Evolutionary conservation across 805 yeast genomes (phyloP), one percentile per base, ranked within the genome.

Genomic region (Cyberlindnera suaveolens): DNA sequence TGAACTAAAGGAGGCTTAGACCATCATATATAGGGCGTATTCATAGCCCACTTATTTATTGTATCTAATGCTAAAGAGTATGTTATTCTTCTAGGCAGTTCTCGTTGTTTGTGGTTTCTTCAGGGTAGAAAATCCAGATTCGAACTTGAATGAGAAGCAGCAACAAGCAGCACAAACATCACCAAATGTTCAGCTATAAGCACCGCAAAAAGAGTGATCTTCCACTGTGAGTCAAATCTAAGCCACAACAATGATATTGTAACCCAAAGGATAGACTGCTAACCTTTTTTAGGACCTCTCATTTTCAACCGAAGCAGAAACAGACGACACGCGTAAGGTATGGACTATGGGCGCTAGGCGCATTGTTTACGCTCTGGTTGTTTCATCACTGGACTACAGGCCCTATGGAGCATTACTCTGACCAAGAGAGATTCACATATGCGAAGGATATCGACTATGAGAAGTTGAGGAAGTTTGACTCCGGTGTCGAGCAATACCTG

Each of bases 151-250:
- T 8, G 17, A 31, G 17, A 31, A 7, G 15, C 34, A 31, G 15
- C 34, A 31, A 31, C 34, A 31, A 31, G 6, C 13, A 23, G 27
- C 27, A 8, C 11, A 23, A 31, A 14, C 34, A 11, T 31, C 34
- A 14, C 9, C 34, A 31, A n/a, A 35, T 35, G 39, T 36, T 36
- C 26, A 15, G 16, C 23, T 68, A 68, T 23, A 23, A 23, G 11
- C 27, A 23, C 27, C 27, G 27, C 40, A 71, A 69, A 61, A 71
- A 68, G 60, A 55, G 69, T 29, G 79, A 72, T 46, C 67, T 75
- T 45, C 81, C 80, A 38, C 57, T 71, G 70, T 65, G 51, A 50
- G 70, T 64, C 3, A 7, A 10, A 23, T 14, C 19, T 6, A 23
- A 1, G 11, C 13, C 13, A 23, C 4, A 9, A 23, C 13, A 23